A percentile compares a stretch with the other conserved stretches of the same genome.
These are phyloP conservation scores for Sutorius australiensis DNA, from an alignment of 768 basidiomycete species.

Conservation along the genomic window DNA sequence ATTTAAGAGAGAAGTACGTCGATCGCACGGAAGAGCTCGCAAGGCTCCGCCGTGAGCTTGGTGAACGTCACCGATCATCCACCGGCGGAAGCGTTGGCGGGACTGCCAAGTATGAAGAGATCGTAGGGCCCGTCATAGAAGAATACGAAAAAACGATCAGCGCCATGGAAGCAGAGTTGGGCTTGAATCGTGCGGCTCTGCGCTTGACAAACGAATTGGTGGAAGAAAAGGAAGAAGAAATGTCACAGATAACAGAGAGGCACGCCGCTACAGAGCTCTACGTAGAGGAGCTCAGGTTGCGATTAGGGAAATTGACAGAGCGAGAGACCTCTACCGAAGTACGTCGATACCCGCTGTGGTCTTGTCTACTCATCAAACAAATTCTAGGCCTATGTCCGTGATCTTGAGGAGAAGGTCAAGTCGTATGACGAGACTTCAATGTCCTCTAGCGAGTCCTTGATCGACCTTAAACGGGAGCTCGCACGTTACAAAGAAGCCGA, in stretches of 20 bases:
- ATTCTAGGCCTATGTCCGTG: slow-evolving; percentile 81
- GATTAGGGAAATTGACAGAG: slow-evolving; percentile 81
- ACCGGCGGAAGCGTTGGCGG: slow-evolving; percentile 59
- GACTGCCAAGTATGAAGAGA: slow-evolving; percentile 82
- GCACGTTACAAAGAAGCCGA: slow-evolving; percentile 73
- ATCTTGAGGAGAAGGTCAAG: slow-evolving; percentile 91
- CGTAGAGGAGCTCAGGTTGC: slow-evolving; percentile 76
- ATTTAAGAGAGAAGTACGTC: slow-evolving; percentile 77
- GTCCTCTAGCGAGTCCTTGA: slow-evolving; percentile 72
- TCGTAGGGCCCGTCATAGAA: slow-evolving; percentile 95
- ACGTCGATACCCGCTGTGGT: slow-evolving; percentile 18
- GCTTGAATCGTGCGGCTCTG: slow-evolving; percentile 80
- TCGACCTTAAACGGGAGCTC: slow-evolving; percentile 83
- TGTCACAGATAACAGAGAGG: slow-evolving; percentile 59
- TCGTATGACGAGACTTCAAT: slow-evolving; percentile 75
- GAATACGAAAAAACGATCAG: slow-evolving; percentile 98
- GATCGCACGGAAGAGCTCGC: slow-evolving; percentile 88
- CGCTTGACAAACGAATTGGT: slow-evolving; percentile 89
- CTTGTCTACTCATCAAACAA: not conserved
- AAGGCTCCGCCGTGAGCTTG: slow-evolving; percentile 71
- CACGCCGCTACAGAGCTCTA: slow-evolving; percentile 81
- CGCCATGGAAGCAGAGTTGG: slow-evolving; percentile 91
- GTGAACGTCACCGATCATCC: slow-evolving; percentile 63
- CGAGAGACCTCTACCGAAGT: slow-evolving; percentile 92
- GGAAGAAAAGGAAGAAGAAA: slow-evolving; percentile 85